phyloP scores from a whole-genome alignment of 495 filamentous ascomycete genomes.

The Mycothermus thermophilus region DNA sequence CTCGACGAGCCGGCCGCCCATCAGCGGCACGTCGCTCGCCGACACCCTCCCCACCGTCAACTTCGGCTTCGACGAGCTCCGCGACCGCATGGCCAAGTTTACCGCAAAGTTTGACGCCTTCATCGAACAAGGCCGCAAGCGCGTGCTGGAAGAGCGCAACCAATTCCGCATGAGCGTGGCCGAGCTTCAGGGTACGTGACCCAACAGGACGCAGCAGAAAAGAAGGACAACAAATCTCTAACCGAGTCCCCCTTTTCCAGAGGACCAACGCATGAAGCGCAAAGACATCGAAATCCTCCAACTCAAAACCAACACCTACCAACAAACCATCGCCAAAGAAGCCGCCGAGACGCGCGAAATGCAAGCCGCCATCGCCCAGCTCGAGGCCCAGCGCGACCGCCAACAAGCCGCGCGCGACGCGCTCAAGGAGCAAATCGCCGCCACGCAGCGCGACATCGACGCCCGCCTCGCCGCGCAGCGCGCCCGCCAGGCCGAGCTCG shows the following conservation, averaged over 20 bases:
- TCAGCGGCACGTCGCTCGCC: conserved; percentile 41
- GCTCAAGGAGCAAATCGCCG: conserved; percentile 63
- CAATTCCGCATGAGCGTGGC: conserved; percentile 82
- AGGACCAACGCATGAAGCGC: conserved; percentile 79
- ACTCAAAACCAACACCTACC: conserved; percentile 60
- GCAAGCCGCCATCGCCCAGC: conserved; percentile 60
- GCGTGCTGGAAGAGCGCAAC: conserved; percentile 83
- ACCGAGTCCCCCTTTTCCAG: conserved; percentile 30
- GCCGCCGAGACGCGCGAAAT: conserved; percentile 77
- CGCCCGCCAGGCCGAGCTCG: conserved; percentile 45
- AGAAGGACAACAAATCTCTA: conserved; percentile 1
- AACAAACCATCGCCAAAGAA: conserved; percentile 74
- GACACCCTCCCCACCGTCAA: conserved; percentile 80
- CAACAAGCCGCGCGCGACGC: conserved; percentile 58
- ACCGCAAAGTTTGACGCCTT: conserved; percentile 85
- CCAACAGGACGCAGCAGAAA: too few relatives aligned
- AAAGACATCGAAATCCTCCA: conserved; percentile 75
- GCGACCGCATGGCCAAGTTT: conserved; percentile 88
- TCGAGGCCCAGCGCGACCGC: conserved; percentile 61
- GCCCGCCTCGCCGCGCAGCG: conserved; percentile 36
- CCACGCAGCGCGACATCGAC: conserved; percentile 56
- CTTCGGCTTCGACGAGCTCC: conserved; percentile 92
- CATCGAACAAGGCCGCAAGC: conserved; percentile 78
- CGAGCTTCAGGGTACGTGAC: conserved; percentile 66
- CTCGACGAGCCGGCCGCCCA: conserved; percentile 60